Base-by-base conservation (phyloP, 2,329 filamentous ascomycete species). In the Didymella sp. region DNA sequence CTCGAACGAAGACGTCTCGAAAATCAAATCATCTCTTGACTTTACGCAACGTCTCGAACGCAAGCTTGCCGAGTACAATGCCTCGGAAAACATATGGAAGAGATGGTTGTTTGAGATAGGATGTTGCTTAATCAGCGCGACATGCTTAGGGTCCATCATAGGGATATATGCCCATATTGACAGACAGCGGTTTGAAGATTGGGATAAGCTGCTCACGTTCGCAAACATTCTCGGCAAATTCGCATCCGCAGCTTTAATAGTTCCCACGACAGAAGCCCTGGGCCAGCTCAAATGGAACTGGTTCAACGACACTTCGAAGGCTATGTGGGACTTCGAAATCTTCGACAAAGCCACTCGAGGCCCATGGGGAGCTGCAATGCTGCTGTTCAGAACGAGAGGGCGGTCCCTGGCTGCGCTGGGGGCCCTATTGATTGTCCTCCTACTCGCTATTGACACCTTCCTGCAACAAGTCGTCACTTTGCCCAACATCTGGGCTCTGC, bases 311-410 rank as follows among this genome's bases (percentile, higher is more conserved):
- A 13, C 9, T 0, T 58, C 63, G 1, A 61, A 51, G 4, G 60
- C 59, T 2, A 65, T 73, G 47, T 67, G 64, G 61, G 71, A 74
- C 44, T 71, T 73, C 11, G 69, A 73, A 21, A 62, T 66, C 2
- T 72, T 73, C 9, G 69, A 72, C 24, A 67, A 68, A 11, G 60
- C 64, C 5, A 61, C 65, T 1, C 27, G 59, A 8, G 59, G 61
- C 0, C 52, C 65, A 0, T 58, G 44, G 45, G 62, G 62, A 1
- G 61, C 65, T 9, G 2, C 48, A 1, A 28, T 65, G 31, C 41
- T 66, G 1, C n/a, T 65, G 0, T 66, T 49, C 5, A 48, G 64
- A 0, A 69, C 63, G 0, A 68, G 56, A n/a, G 63, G 60, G 0
- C 37, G 63, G 0, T 63, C 61, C 0, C 13, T 69, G 2, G 63